phyloP scores from a whole-genome alignment of 208 protist species.

The Herpetomonas muscarum region DNA sequence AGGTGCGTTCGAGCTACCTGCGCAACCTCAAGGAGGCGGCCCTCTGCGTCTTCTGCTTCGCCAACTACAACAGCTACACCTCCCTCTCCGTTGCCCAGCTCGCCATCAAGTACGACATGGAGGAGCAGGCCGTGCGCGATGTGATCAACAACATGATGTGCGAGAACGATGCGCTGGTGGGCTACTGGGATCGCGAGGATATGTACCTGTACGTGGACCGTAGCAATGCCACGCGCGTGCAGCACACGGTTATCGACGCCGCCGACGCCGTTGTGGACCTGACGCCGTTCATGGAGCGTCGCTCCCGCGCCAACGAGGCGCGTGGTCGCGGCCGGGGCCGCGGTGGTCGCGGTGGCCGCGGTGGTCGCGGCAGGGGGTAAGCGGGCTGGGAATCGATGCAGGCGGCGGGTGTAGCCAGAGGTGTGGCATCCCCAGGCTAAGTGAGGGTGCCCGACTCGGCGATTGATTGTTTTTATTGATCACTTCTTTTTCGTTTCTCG shows the following conservation, averaged over 20 bases:
- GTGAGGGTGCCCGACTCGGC: background rate
- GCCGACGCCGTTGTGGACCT: constrained; percentile 56
- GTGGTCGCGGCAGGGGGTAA: constrained; percentile 29
- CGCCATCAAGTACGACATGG: constrained; percentile 73
- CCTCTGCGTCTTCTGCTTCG: constrained; percentile 75
- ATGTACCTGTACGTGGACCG: constrained; percentile 75
- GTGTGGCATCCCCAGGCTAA: background rate
- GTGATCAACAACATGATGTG: constrained; percentile 71
- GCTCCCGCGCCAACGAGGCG: constrained; percentile 38
- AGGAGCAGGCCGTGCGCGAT: constrained; percentile 47
- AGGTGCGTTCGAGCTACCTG: constrained; percentile 41
- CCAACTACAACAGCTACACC: constrained; percentile 71
- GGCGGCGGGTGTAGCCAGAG: background rate
- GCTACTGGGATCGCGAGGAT: constrained; percentile 85
- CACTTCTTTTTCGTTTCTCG: too few relatives aligned
- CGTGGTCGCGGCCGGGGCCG: constrained; percentile 28
- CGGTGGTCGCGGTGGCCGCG: constrained; percentile 35
- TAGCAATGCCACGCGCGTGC: constrained; percentile 75
- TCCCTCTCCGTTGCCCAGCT: constrained; percentile 74
- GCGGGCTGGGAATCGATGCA: background rate
- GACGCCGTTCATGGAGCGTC: constrained; percentile 59
- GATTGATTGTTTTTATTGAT: background rate
- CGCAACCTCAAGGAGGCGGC: constrained; percentile 66
- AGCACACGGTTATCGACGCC: constrained; percentile 75
- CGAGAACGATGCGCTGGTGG: constrained; percentile 63